Conservation (phyloP, 495 filamentous ascomycete species). For the Wilcoxina mikolae region DNA sequence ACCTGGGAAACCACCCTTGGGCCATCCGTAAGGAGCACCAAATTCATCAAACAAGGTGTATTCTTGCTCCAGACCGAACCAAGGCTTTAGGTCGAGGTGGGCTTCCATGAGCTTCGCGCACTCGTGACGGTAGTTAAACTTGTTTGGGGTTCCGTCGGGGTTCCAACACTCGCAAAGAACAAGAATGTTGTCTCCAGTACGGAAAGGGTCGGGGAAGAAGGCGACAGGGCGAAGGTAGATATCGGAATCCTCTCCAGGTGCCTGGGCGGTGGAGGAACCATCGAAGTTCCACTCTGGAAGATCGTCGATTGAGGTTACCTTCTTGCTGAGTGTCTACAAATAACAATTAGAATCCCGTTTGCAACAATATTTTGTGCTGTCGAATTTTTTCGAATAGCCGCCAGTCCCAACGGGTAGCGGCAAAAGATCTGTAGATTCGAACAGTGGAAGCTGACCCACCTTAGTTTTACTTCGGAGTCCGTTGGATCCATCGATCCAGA, state of each 20-base stretch:
- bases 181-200: conserved; percentile 68
- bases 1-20: conserved; percentile 86
- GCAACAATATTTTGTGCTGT: too few species aligned
- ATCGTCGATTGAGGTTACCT: conserved; percentile 51
- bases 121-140: conserved; percentile 94
- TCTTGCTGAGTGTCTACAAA: conserved; percentile 62
- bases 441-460: conserved; percentile 41
- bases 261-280: conserved; percentile 87
- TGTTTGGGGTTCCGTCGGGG: conserved; percentile 90
- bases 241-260: conserved; percentile 91
- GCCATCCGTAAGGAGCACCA: conserved; percentile 91
- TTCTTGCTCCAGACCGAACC: conserved; percentile 98
- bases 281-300: conserved; percentile 99
- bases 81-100: conserved; percentile 67
- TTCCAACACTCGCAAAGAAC: conserved; percentile 96
- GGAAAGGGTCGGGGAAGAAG: conserved; percentile 88
- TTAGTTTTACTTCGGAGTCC: conserved; percentile 79
- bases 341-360: conserved; percentile 15
- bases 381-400: too few species aligned
- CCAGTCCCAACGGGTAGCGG: too few species aligned
- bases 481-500: conserved; percentile 81
- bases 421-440: not conserved
- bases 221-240: conserved; percentile 90
- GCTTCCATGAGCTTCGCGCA: conserved; percentile 76
- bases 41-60: conserved; percentile 80